Evolutionary conservation across 306 rosid genomes (phyloP).

Genomic region (Echinosophora koreensis): DNA sequence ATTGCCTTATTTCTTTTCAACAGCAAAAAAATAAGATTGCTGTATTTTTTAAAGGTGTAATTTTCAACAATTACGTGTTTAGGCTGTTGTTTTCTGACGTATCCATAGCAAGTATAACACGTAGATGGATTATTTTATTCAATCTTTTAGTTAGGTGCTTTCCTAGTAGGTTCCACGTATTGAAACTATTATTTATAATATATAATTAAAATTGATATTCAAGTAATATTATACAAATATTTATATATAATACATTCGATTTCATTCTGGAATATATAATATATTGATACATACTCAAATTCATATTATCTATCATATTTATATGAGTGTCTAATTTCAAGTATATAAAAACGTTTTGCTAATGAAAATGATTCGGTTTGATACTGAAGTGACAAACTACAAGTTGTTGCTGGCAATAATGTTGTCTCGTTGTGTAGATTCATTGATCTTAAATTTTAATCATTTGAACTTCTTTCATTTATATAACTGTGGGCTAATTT

Average conservation of each 20-base stretch:
- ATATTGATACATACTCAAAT: too few relatives aligned
- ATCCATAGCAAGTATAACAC: constrained; percentile 25
- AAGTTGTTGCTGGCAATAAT: neutral
- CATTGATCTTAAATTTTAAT: neutral
- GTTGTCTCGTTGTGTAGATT: constrained; percentile 35
- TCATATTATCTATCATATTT: too few relatives aligned
- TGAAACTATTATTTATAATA: neutral
- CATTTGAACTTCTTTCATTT: neutral
- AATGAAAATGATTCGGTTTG: neutral
- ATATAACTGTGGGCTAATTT: neutral
- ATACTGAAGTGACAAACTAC: constrained; percentile 28
- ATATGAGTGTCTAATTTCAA: too few relatives aligned
- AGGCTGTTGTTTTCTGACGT: constrained; percentile 22
- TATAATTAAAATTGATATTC: too few relatives aligned
- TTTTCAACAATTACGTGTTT: neutral
- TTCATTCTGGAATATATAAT: too few relatives aligned
- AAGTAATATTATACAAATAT: too few relatives aligned
- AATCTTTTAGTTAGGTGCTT: neutral
- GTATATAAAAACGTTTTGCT: too few relatives aligned
- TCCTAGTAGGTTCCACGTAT: constrained; percentile 35
- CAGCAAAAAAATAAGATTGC: neutral
- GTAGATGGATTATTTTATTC: neutral
- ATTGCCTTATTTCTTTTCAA: neutral
- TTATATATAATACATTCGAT: too few relatives aligned
- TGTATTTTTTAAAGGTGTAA: neutral